Conservation (phyloP, 768 basidiomycete species). For the Leccinum imitatum region DNA sequence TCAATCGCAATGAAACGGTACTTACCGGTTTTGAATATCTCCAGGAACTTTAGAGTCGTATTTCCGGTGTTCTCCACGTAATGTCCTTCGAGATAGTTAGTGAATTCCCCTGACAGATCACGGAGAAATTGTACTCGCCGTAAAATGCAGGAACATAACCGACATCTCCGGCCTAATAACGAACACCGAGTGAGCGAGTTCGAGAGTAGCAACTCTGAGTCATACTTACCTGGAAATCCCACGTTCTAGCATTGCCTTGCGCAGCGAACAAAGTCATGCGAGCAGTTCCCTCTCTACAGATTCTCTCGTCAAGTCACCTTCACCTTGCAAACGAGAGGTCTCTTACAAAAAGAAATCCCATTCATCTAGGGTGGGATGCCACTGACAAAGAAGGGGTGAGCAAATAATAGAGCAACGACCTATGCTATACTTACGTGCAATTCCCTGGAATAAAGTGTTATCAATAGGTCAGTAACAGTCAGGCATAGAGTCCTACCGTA, state of each 20-base stretch:
- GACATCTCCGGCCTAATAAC: conserved; percentile 25
- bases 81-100: conserved; percentile 35
- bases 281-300: conserved; percentile 46
- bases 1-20: neutral
- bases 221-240: conserved; percentile 50
- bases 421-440: conserved; percentile 45
- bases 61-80: conserved; percentile 57
- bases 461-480: neutral
- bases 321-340: neutral
- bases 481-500: conserved; percentile 40
- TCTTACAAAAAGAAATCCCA: conserved; percentile 61
- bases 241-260: conserved; percentile 52
- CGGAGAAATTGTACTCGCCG: conserved; percentile 6
- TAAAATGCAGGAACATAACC: conserved; percentile 14
- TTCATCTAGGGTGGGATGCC: conserved; percentile 70
- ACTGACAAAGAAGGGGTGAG: conserved; percentile 38
- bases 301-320: neutral
- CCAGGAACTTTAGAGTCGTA: conserved; percentile 46
- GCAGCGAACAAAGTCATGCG: conserved; percentile 60
- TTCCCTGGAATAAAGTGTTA: conserved; percentile 37
- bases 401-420: neutral
- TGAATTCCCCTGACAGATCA: neutral
- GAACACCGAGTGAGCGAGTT: neutral
- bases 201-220: neutral
- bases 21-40: conserved; percentile 46